phyloP scores from a whole-genome alignment of 768 basidiomycete genomes.

The Boletus barrowsii region DNA sequence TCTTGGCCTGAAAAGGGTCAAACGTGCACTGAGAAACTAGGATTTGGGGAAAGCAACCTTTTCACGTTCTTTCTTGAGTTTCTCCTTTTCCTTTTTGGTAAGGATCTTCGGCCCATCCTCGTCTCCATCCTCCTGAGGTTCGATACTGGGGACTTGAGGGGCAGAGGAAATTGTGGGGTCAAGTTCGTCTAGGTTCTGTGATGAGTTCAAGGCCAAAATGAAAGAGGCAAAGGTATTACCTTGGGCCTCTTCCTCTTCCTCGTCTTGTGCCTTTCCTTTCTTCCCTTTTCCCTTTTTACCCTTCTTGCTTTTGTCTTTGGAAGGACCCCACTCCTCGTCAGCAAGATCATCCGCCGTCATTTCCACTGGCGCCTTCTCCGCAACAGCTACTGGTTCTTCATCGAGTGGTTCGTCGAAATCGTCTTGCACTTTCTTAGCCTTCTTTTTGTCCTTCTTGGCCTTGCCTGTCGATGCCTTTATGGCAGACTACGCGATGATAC shows the following conservation, averaged over 20 bases:
- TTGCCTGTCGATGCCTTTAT: constrained; percentile 55
- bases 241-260: constrained; percentile 5
- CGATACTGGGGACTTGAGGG: constrained; percentile 27
- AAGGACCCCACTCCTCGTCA: constrained; percentile 69
- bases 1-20: constrained; percentile 46
- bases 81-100: constrained; percentile 96
- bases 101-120: constrained; percentile 60
- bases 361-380: constrained; percentile 43
- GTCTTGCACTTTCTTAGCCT: constrained; percentile 36
- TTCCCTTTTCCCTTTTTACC: constrained; percentile 22
- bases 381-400: constrained; percentile 21
- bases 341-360: constrained; percentile 70
- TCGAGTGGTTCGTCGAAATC: constrained; percentile 31
- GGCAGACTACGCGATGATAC: constrained; percentile 44
- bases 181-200: constrained; percentile 14
- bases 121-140: constrained; percentile 38
- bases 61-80: constrained; percentile 94
- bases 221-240: constrained; percentile 8
- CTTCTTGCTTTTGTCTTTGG: constrained; percentile 22
- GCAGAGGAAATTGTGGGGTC: constrained; percentile 26
- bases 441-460: constrained; percentile 56
- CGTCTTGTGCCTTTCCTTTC: constrained; percentile 19
- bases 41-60: constrained; percentile 53
- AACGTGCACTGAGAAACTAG: constrained; percentile 7
- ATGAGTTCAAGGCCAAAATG: background rate